Conservation (phyloP, 305 asterid genomes). For the Coffea humblotiana region DNA sequence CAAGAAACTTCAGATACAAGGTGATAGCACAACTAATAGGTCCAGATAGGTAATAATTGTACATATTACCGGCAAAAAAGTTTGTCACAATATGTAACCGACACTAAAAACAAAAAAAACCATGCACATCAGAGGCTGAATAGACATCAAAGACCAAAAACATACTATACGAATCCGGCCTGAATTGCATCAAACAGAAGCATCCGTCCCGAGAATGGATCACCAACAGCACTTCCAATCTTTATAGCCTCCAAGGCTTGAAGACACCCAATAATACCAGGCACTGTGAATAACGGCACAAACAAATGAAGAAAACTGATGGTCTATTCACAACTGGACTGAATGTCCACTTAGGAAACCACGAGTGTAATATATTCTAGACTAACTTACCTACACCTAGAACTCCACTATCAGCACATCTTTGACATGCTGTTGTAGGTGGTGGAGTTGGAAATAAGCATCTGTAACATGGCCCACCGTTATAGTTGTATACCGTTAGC, state of each 20-base stretch:
- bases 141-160: conserved; percentile 11
- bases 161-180: conserved; percentile 78
- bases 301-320: neutral
- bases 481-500: conserved; percentile 87
- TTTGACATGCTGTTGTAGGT: conserved; percentile 90
- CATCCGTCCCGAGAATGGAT: conserved; percentile 90
- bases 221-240: conserved; percentile 77
- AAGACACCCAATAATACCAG: conserved; percentile 92
- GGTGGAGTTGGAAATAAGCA: conserved; percentile 97
- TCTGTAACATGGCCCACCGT: conserved; percentile 91
- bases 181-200: conserved; percentile 57
- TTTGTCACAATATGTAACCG: neutral
- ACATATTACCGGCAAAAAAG: neutral
- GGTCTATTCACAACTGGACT: neutral
- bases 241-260: conserved; percentile 96
- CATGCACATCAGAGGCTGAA: conserved; percentile 1
- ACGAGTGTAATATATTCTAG: neutral
- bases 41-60: neutral
- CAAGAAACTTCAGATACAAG: neutral
- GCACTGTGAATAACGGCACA: conserved; percentile 52
- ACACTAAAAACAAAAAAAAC: neutral
- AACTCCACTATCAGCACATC: conserved; percentile 98
- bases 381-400: conserved; percentile 89
- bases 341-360: neutral
- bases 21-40: neutral